Conservation (phyloP, 768 basidiomycete genomes). For the Ephemerocybe angulata region DNA sequence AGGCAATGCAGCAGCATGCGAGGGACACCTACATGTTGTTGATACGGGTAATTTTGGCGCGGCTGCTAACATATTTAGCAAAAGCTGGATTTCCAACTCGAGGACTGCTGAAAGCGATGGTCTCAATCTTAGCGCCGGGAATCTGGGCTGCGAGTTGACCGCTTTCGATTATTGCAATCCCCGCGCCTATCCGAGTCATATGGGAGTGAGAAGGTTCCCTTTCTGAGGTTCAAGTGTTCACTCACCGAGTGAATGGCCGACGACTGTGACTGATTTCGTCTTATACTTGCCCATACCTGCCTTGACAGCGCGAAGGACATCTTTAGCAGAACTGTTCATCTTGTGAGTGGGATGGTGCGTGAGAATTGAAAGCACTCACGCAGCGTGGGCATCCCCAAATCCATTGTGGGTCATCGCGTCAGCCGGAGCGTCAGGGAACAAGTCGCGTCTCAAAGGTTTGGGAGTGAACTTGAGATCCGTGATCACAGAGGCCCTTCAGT, state of each 20-base stretch:
- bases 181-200: slow-evolving; percentile 35
- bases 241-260: slow-evolving; percentile 21
- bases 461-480: slow-evolving; percentile 45
- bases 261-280: slow-evolving; percentile 34
- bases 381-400: slow-evolving; percentile 48
- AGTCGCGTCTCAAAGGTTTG: slow-evolving; percentile 34
- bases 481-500: slow-evolving; percentile 47
- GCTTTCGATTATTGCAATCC: slow-evolving; percentile 48
- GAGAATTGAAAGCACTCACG: slow-evolving; percentile 8
- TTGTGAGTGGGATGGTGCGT: not conserved
- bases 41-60: slow-evolving; percentile 38
- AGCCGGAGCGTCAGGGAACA: slow-evolving; percentile 53
- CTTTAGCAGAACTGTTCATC: slow-evolving; percentile 31
- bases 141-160: slow-evolving; percentile 46
- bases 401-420: slow-evolving; percentile 50
- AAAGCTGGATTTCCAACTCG: slow-evolving; percentile 46
- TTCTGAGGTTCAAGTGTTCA: not conserved
- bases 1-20: too few species aligned
- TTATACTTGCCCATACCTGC: slow-evolving; percentile 7
- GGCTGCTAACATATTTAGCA: slow-evolving; percentile 43
- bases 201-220: slow-evolving; percentile 29
- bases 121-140: slow-evolving; percentile 36
- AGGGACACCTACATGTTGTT: slow-evolving; percentile 34
- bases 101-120: slow-evolving; percentile 47
- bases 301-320: slow-evolving; percentile 25